Percentiles rank a stretch among this genome's conserved stretches.
These are phyloP conservation scores for Fusarium denticulatum DNA, from an alignment of 2,329 filamentous ascomycete genomes.

Conservation along the genomic window DNA sequence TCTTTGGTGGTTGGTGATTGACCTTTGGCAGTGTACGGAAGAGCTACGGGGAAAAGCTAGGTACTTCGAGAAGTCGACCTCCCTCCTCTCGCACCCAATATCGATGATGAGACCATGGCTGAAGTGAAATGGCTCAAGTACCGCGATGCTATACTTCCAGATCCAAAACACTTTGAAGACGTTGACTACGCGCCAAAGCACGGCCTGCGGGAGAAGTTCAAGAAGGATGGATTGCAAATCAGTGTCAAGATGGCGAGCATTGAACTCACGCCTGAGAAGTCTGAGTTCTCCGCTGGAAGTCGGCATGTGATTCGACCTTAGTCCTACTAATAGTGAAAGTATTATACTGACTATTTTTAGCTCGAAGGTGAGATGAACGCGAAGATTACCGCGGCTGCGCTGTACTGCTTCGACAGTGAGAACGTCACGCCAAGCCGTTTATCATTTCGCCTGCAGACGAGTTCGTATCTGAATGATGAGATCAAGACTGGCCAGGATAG, in stretches of 20 bases:
- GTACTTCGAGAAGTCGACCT: too few relatives aligned
- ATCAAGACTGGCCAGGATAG: not conserved
- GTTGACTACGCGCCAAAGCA: not conserved
- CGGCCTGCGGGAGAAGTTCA: not conserved
- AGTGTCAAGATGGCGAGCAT: constrained; percentile 11
- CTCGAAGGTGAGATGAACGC: constrained; percentile 7
- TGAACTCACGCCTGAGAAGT: not conserved
- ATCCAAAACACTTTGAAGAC: not conserved
- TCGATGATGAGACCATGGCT: not conserved
- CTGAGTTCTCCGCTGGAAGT: not conserved
- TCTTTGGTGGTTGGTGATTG: not conserved
- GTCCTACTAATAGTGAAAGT: fast-evolving
- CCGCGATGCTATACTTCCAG: not conserved
- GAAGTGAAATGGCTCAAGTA: not conserved
- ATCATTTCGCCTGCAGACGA: not conserved
- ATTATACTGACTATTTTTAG: not conserved
- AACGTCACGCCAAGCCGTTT: not conserved
- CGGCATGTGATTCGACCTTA: not conserved
- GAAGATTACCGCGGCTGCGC: not conserved
- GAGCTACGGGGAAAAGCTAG: too few relatives aligned
- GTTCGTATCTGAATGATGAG: not conserved
- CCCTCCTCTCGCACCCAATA: not conserved
- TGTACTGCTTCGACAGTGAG: not conserved
- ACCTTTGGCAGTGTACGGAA: too few relatives aligned
- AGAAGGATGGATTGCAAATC: not conserved